These are phyloP conservation scores for Pseudogymnoascus sp. DNA, from an alignment of 2,329 filamentous ascomycete genomes.

Conservation along the genomic window DNA sequence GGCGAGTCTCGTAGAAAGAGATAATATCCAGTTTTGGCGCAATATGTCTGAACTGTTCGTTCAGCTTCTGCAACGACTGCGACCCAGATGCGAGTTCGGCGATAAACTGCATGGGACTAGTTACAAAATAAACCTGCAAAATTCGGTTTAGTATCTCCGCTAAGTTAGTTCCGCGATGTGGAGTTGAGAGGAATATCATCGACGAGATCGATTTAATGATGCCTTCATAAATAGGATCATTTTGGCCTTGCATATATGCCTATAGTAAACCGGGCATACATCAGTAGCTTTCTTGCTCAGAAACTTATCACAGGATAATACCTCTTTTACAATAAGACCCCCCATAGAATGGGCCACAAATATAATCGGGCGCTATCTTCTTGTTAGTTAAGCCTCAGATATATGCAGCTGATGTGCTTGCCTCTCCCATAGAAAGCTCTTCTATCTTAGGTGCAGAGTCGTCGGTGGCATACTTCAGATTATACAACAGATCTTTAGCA, in stretches of 20 bases:
- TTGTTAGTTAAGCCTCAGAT: not conserved
- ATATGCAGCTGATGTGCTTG: not conserved
- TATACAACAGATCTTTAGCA: conserved; percentile 23
- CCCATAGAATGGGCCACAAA: conserved; percentile 39
- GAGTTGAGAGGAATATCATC: conserved; percentile 35
- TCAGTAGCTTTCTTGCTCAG: not conserved
- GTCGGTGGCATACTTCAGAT: conserved; percentile 17
- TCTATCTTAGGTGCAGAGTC: not conserved
- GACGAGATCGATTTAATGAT: conserved; percentile 27
- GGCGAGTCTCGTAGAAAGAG: not conserved
- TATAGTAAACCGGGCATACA: not conserved
- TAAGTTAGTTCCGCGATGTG: conserved; percentile 34
- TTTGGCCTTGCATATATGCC: conserved; percentile 15
- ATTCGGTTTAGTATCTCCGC: conserved; percentile 31
- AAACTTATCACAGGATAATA: not conserved
- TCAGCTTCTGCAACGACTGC: conserved; percentile 30
- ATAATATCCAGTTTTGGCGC: not conserved
- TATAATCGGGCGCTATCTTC: conserved; percentile 27
- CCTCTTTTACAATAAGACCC: conserved; percentile 29
- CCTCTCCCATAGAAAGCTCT: conserved; percentile 10
- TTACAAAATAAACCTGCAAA: conserved; percentile 21
- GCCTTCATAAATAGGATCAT: conserved; percentile 23
- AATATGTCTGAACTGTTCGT: conserved; percentile 32
- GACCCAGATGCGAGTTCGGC: conserved; percentile 32
- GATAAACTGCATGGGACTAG: conserved; percentile 31